Percentiles rank a stretch among this genome's conserved stretches.
Evolutionary conservation across 2,329 filamentous ascomycete species (phyloP).

Genomic region (Endoconidiophora polonica): DNA sequence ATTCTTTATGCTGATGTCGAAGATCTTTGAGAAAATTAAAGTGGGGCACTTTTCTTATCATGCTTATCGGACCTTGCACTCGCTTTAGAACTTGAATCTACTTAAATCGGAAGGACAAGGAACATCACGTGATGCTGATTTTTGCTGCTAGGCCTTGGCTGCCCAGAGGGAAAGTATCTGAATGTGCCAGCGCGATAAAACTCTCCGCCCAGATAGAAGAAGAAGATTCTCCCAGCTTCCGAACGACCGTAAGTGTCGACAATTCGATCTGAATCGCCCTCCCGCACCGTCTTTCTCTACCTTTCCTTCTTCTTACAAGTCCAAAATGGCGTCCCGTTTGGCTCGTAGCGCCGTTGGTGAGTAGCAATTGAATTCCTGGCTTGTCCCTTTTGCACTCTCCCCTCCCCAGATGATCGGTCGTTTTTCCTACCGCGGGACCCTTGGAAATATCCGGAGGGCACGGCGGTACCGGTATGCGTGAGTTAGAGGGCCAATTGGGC

Average conservation of each 20-base stretch:
- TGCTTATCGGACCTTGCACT: neutral
- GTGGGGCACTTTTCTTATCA: conserved; percentile 13
- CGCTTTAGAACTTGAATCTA: neutral
- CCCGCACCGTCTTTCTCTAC: neutral
- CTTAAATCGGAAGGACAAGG: conserved; percentile 12
- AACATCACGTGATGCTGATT: conserved; percentile 22
- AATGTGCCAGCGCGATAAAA: conserved; percentile 28
- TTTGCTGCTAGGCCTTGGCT: conserved; percentile 20
- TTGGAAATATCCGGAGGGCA: neutral
- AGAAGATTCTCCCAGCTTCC: conserved; percentile 24
- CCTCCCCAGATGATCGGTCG: neutral
- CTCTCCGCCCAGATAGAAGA: conserved; percentile 19
- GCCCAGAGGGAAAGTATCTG: conserved; percentile 1
- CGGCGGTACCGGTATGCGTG: neutral
- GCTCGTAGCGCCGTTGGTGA: conserved; percentile 88
- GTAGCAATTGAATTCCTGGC: conserved; percentile 25
- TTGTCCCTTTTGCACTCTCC: neutral
- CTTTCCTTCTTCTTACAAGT: conserved; percentile 24
- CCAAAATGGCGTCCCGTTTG: conserved; percentile 94
- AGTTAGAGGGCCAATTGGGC: neutral
- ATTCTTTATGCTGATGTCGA: conserved; percentile 3
- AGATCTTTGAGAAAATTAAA: conserved; percentile 15
- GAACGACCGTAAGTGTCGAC: conserved; percentile 22
- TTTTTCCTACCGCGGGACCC: neutral
- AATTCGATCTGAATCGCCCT: conserved; percentile 24